Evolutionary conservation across 1,284 basidiomycete species (phyloP).

Genomic region (Marasmius sp.): DNA sequence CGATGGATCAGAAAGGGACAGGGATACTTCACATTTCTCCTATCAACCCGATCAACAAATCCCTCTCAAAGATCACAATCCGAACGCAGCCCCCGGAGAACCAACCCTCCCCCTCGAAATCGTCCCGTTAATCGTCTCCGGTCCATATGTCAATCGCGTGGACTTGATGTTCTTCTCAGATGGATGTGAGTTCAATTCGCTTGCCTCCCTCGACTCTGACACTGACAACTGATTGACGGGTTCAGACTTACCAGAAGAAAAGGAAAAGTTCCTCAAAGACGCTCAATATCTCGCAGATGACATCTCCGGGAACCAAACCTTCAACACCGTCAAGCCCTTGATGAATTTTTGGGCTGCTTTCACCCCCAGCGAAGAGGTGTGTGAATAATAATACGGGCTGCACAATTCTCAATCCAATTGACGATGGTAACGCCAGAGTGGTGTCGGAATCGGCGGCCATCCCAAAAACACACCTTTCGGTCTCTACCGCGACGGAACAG

Average conservation of each 20-base stretch:
- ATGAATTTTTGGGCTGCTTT: constrained; percentile 86
- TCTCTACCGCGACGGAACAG: constrained; percentile 77
- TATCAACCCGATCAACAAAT: no score
- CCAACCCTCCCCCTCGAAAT: constrained; percentile 41
- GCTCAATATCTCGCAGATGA: constrained; percentile 66
- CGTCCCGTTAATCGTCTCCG: constrained; percentile 60
- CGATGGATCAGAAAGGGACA: no score
- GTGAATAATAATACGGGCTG: background rate
- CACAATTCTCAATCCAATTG: background rate
- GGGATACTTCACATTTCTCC: no score
- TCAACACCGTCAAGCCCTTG: constrained; percentile 72
- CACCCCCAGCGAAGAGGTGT: constrained; percentile 68
- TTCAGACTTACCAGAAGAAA: constrained; percentile 47
- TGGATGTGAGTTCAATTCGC: constrained; percentile 59
- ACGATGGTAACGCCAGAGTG: constrained; percentile 49
- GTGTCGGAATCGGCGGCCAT: constrained; percentile 68
- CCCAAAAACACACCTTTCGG: constrained; percentile 79
- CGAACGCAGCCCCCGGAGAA: no score
- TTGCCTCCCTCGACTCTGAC: background rate
- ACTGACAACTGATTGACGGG: constrained; percentile 2
- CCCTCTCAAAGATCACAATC: no score
- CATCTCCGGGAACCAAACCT: constrained; percentile 74
- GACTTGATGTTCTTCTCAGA: constrained; percentile 83
- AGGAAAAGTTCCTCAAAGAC: constrained; percentile 68
- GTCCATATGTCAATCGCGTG: constrained; percentile 62